These are phyloP conservation scores for Aspergillus vadensis DNA, from an alignment of 2,329 filamentous ascomycete genomes.

Conservation along the genomic window DNA sequence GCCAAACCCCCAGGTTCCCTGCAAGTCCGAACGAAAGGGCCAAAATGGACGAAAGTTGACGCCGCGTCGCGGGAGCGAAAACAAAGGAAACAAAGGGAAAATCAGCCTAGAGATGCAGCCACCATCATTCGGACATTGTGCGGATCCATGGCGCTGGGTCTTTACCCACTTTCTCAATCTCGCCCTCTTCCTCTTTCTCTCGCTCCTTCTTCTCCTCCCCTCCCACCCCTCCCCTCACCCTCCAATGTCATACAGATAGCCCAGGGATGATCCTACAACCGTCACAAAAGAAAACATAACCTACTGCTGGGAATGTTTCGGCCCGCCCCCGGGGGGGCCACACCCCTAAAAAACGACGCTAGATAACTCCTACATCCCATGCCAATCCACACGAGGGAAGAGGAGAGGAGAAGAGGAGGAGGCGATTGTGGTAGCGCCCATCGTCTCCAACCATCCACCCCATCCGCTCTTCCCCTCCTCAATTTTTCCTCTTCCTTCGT, in stretches of 20 bases:
- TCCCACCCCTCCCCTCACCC: not conserved
- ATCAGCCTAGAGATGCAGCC: constrained; percentile 15
- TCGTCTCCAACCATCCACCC: not conserved
- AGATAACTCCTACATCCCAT: constrained; percentile 1
- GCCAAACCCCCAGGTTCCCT: no score
- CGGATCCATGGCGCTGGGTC: constrained; percentile 22
- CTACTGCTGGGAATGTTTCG: constrained; percentile 18
- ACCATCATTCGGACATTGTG: constrained; percentile 16
- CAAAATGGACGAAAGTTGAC: not conserved
- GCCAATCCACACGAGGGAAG: not conserved
- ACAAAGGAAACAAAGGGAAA: constrained; percentile 17
- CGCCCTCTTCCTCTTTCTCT: no score
- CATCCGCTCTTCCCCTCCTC: not conserved
- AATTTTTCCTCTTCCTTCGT: not conserved
- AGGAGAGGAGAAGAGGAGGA: not conserved
- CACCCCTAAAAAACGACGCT: not conserved
- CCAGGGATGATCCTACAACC: not conserved
- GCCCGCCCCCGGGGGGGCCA: constrained; percentile 19
- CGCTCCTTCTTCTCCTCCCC: not conserved
- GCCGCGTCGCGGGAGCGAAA: not conserved
- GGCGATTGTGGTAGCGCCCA: not conserved
- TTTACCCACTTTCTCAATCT: not conserved
- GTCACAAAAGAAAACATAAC: not conserved
- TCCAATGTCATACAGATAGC: constrained; percentile 17
- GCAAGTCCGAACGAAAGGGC: constrained; percentile 6